Base-by-base conservation (phyloP, 495 filamentous ascomycete species). In the Daldinia grandis region DNA sequence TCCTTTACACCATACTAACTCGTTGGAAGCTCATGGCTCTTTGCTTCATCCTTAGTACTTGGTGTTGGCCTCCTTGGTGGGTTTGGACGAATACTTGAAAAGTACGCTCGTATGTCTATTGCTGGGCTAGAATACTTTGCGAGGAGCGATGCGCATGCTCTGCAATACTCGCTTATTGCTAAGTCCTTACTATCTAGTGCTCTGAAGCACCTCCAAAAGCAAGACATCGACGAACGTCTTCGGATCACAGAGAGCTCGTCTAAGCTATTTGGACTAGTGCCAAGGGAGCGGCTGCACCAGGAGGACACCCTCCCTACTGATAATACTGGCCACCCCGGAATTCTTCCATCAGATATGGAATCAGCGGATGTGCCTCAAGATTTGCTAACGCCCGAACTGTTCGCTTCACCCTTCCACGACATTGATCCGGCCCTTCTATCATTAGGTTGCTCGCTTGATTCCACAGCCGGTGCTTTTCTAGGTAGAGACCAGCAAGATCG, bases 1-100 rank as follows among this genome's bases (percentile, higher is more conserved):
- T 33, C 28, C 53, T 14, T n/a, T 21, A 21, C 21, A 7, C 28
- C 10, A 4, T 47, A 15, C 56, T 62, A 38, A 63, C 17, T 3
- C 5, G 7, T 35, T 9, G 5, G 5, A 49, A 82, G 81, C 6
- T 82, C 82, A 1, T 84, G 82, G 82, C 69, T 84, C 1, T 84
- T 84, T 71, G 82, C 81, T 5, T 78, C 82, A 4, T 83, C 82
- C 2, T 74, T 84, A 4, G 81, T 84, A 12, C 79, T 84, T 12
- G 80, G 82, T 3, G 72, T 82, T 8, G 81, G 82, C 17, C 77
- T 83, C 1, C 64, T 84, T 0, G 81, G 81, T 4, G 76, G 78
- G 0, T 84, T 84, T 49, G 81, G 82, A 5, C 81, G 81, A 51
- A 76, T 81, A 30, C 77, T 84, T 3, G 82, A 83, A 50, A 84